Percentiles rank a stretch among this genome's conserved stretches.
These are phyloP conservation scores for Candida palmyrensis DNA, from an alignment of 805 yeast species.

Conservation along the genomic window DNA sequence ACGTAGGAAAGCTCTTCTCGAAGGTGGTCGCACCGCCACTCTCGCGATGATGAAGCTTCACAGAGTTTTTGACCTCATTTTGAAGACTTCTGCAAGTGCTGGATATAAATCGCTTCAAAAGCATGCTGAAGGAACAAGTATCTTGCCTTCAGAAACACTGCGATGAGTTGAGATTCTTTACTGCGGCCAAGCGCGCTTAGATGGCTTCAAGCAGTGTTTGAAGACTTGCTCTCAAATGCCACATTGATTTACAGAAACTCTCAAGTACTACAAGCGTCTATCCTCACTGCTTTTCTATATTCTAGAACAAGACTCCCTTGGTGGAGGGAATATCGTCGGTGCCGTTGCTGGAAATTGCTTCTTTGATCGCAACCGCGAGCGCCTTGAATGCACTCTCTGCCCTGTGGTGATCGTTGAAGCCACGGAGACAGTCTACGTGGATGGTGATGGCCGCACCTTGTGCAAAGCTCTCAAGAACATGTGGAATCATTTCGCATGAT, in stretches of 20 bases:
- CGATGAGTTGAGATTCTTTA: too few species aligned
- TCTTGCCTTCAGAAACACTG: too few species aligned
- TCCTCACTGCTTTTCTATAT: too few species aligned
- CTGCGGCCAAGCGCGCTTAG: too few species aligned
- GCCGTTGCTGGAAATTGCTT: slow-evolving; percentile 79
- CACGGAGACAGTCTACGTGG: slow-evolving; percentile 92
- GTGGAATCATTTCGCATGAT: slow-evolving; percentile 97
- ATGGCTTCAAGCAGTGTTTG: too few species aligned
- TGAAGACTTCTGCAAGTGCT: not conserved
- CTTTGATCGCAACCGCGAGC: slow-evolving; percentile 84
- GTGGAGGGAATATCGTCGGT: slow-evolving; percentile 92
- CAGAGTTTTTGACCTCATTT: slow-evolving; percentile 1
- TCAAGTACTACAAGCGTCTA: too few species aligned
- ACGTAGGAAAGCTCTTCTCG: slow-evolving; percentile 21
- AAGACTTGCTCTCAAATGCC: too few species aligned
- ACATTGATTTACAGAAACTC: too few species aligned
- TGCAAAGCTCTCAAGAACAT: slow-evolving; percentile 90
- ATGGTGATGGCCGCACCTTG: slow-evolving; percentile 85
- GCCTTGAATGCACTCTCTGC: slow-evolving; percentile 97
- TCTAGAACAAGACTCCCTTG: slow-evolving; percentile 80
- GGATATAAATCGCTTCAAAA: too few species aligned
- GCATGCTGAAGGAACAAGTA: too few species aligned
- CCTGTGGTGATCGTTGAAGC: slow-evolving; percentile 93
- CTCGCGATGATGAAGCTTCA: slow-evolving; percentile 2
- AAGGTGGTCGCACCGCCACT: slow-evolving; percentile 9